Evolutionary conservation across 1,139 yeast genomes (phyloP), one percentile per base, ranked within the genome.

Genomic region (Saccharomyces hybrid): DNA sequence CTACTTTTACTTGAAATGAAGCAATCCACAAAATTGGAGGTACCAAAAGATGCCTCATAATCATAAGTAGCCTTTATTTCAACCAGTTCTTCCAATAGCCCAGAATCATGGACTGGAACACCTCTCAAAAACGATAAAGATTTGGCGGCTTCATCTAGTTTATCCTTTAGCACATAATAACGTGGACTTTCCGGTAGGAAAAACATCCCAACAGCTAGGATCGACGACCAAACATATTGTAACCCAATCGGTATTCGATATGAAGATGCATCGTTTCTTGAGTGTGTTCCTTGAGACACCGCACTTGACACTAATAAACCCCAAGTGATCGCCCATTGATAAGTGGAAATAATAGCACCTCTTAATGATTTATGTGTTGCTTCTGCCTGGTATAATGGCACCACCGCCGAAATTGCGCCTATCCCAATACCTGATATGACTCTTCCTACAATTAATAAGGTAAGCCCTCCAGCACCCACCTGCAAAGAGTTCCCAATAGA

Each of bases 271-370:
- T 76, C 78, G 26, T 73, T 56, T 47, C 82, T 67, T 28, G 73
- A 67, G 54, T 85, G 80, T 0, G 93, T 86, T 0, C 89, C 93
- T 65, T 87, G 95, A 32, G 89, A 80, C 1, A 87, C 82, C 0
- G 90, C 90, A 73, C 88, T 82, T 1, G 93, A 86, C 3, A 84
- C 82, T 47, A 87, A 68, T 30, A 87, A 72, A 0, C 95, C 95
- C 91, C 91, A 85, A 1, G 95, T 87, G 58, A 87, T 87, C 23
- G 93, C 91, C 91, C 91, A 87, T 69, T 87, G 95, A 69, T 86
- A 87, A 1, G 88, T 79, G 54, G 88, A 85, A 51, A 87, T 88
- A 63, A 87, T 80, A 3, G 90, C 84, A 59, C 95, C 95, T 77
- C 95, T 78, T 49, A 85, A 81, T 79, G 86, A 81, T 66, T 82